phyloP scores from a whole-genome alignment of 352 stramenopile genomes.

The Phytophthora megakarya region DNA sequence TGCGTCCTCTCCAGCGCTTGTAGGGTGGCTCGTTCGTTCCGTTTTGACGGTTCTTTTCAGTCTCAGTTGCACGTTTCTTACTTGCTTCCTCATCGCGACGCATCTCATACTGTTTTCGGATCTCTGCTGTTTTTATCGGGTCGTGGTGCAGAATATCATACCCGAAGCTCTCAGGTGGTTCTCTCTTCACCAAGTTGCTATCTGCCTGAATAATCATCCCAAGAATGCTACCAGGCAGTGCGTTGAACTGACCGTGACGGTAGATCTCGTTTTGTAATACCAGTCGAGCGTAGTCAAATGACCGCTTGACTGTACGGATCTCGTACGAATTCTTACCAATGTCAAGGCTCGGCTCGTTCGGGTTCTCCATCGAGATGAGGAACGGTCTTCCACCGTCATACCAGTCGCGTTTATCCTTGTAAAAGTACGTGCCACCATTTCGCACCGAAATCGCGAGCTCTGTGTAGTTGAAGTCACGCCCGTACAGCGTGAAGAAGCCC shows the following conservation, averaged over 20 bases:
- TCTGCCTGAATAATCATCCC: constrained; percentile 77
- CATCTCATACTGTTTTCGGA: constrained; percentile 66
- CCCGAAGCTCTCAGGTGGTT: constrained; percentile 59
- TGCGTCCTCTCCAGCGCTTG: constrained; percentile 68
- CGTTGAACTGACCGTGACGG: constrained; percentile 67
- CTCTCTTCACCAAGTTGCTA: constrained; percentile 63
- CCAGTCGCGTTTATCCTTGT: constrained; percentile 85
- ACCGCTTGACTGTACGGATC: constrained; percentile 88
- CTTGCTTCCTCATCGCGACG: constrained; percentile 58
- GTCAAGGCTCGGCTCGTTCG: constrained; percentile 91
- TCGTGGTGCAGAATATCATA: constrained; percentile 78
- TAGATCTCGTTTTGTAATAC: constrained; percentile 78
- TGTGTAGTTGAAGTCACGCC: constrained; percentile 93
- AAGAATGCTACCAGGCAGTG: constrained; percentile 69
- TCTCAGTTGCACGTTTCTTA: constrained; percentile 51
- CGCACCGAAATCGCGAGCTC: constrained; percentile 93
- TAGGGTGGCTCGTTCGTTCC: constrained; percentile 44
- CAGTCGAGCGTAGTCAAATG: constrained; percentile 89
- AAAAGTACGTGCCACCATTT: constrained; percentile 93
- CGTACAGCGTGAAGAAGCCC: constrained; percentile 96
- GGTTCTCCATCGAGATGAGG: constrained; percentile 94
- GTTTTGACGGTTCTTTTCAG: constrained; percentile 33
- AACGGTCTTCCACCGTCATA: constrained; percentile 79
- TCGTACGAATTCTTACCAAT: constrained; percentile 94
- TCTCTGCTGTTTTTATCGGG: constrained; percentile 66